Base-by-base conservation (phyloP, 345 rosid genomes). In the Populus pruinosa region DNA sequence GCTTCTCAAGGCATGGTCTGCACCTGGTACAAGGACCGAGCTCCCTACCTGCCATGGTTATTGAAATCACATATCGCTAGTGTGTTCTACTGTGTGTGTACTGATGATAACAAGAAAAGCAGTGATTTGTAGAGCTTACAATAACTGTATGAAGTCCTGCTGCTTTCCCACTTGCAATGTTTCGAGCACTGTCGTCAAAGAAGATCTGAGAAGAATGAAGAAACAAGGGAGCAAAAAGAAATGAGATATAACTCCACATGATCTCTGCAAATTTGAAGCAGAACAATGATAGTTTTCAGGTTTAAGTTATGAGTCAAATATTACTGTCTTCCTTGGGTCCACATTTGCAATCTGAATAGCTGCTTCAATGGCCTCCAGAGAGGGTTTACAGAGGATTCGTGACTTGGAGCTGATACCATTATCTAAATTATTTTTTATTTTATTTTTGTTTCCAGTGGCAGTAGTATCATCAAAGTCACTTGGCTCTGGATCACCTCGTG, bases 251-350 rank as follows among this genome's bases (percentile, higher is more conserved):
- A 18, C 17, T 27, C 71, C 23, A 69, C 3, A 13, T 33, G 20
- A 35, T 70, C 29, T 39, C 25, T 44, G 23, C 27, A 67, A n/a
- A 16, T 16, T n/a, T 13, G 12, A 23, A 56, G 41, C 8, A 36
- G 13, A 36, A 13, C 66, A 6, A 18, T 18, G 17, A 0, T 13
- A 56, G 53, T 17, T 35, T 27, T 14, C 21, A 44, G 35, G 36
- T n/a, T n/a, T 16, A 67, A 72, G 31, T 36, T 7, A 29, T 31
- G 29, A 71, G 56, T 38, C 23, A 39, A 67, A 61, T 23, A 41
- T 67, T 87, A 95, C 98, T 47, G 97, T 93, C 88, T 88, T 90
- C 67, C 80, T 79, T 62, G 98, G 97, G 75, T 94, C 86, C 18
- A 87, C 82, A 56, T 87, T 78, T 62, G 91, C 91, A 8, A 92